Evolutionary conservation across 768 basidiomycete genomes (phyloP).

Genomic region (Leucocoprinus birnbaumii): DNA sequence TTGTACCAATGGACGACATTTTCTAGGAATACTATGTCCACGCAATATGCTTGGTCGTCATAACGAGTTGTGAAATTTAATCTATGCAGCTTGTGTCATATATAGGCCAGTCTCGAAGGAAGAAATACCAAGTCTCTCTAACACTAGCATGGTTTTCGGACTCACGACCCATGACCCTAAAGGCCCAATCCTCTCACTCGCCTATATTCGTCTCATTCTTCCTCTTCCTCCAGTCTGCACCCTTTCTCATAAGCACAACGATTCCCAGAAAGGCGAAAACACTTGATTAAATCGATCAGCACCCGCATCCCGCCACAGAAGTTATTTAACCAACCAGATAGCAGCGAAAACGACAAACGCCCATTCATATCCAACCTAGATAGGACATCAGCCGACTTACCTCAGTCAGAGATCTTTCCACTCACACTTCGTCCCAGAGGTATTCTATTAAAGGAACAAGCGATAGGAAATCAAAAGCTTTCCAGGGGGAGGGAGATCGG

Average conservation of each 20-base stretch:
- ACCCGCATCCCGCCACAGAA: background rate
- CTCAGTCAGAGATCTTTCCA: background rate
- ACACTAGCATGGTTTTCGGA: no score
- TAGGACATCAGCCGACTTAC: background rate
- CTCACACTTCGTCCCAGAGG: constrained; percentile 29
- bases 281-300: constrained; percentile 14
- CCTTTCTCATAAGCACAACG: constrained; percentile 28
- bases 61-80: no score
- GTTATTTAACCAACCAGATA: constrained; percentile 27
- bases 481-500: background rate
- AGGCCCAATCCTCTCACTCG: background rate
- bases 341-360: constrained; percentile 32
- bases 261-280: constrained; percentile 28
- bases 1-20: no score
- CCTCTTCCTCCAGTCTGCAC: constrained; percentile 28
- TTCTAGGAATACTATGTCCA: no score
- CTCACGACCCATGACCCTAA: no score
- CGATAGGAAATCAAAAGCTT: background rate
- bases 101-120: no score
- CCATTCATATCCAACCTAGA: constrained; percentile 32
- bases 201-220: no score
- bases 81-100: no score
- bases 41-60: no score
- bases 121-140: no score
- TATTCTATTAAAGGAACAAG: constrained; percentile 24